A percentile compares a stretch with the other conserved stretches of the same genome.
Evolutionary conservation across 768 basidiomycete genomes (phyloP).

Genomic region (Tricholoma hemisulphureum): DNA sequence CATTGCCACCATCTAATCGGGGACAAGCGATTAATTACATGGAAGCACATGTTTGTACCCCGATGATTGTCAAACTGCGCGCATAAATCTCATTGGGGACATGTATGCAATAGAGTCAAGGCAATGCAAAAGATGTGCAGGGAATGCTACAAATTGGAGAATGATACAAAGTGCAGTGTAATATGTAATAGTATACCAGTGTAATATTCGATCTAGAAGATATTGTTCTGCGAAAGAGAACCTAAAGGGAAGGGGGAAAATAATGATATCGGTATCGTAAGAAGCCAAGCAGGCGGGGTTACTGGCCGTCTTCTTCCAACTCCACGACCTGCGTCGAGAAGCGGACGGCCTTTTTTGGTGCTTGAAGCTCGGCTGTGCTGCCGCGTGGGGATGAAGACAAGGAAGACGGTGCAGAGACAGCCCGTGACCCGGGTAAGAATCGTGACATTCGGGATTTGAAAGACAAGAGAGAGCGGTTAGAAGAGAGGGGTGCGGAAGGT

Average conservation of each 20-base stretch:
- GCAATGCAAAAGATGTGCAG: background rate
- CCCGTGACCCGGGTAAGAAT: slow-evolving; percentile 45
- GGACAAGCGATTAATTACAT: too few species aligned
- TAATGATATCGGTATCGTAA: slow-evolving; percentile 21
- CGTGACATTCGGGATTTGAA: slow-evolving; percentile 51
- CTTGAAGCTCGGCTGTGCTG: slow-evolving; percentile 31
- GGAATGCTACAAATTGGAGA: background rate
- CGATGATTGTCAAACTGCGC: too few species aligned
- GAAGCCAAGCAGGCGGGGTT: background rate
- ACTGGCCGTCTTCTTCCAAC: slow-evolving; percentile 15
- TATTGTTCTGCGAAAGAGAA: background rate
- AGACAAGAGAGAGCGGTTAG: slow-evolving; percentile 15
- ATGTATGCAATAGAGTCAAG: background rate
- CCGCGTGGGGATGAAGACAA: slow-evolving; percentile 37
- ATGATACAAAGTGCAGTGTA: background rate
- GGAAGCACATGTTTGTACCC: too few species aligned
- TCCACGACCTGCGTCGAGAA: slow-evolving; percentile 50
- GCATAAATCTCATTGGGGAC: too few species aligned
- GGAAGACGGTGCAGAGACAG: slow-evolving; percentile 39
- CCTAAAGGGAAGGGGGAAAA: slow-evolving; percentile 4
- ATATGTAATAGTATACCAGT: background rate
- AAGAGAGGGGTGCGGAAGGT: slow-evolving; percentile 24
- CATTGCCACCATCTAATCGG: too few species aligned
- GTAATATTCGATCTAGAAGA: background rate
- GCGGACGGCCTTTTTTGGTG: slow-evolving; percentile 59